Percentiles rank a stretch among this genome's conserved stretches.
These are phyloP conservation scores for Cladochytrium tenue DNA, from an alignment of 371 early-diverging fungal genomes.

Conservation along the genomic window DNA sequence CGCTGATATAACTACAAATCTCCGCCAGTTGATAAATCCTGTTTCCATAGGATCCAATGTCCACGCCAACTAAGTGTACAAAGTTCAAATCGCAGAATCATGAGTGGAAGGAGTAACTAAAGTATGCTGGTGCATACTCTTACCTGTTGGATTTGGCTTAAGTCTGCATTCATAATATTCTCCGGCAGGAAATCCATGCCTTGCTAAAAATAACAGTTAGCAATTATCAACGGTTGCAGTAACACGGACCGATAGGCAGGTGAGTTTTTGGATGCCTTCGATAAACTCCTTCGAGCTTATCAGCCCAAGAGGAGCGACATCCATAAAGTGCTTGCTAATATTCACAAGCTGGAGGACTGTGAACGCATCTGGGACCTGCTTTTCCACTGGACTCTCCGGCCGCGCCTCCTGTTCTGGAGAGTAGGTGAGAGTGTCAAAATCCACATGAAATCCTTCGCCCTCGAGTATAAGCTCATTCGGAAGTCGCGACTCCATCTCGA, in stretches of 20 bases:
- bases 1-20: constrained; percentile 40
- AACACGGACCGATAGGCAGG: constrained; percentile 22
- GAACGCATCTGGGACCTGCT: constrained; percentile 53
- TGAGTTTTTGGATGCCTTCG: constrained; percentile 32
- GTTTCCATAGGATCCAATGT: constrained; percentile 55
- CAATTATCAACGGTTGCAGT: too few relatives aligned
- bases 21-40: constrained; percentile 55
- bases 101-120: not conserved
- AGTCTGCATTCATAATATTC: constrained; percentile 34
- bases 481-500: constrained; percentile 50
- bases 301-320: constrained; percentile 39
- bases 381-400: constrained; percentile 56
- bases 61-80: constrained; percentile 22
- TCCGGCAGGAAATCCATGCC: constrained; percentile 49
- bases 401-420: constrained; percentile 56
- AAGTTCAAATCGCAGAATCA: too few relatives aligned
- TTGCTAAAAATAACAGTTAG: constrained; percentile 18
- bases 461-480: constrained; percentile 49
- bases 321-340: constrained; percentile 35
- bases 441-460: constrained; percentile 53
- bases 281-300: constrained; percentile 42
- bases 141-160: constrained; percentile 41
- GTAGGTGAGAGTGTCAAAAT: constrained; percentile 41
- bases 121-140: not conserved
- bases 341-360: constrained; percentile 51